Percentiles rank a stretch among this genome's conserved stretches.
Evolutionary conservation across 352 stramenopile genomes (phyloP).

Genomic region (Phytopythium aichiense): DNA sequence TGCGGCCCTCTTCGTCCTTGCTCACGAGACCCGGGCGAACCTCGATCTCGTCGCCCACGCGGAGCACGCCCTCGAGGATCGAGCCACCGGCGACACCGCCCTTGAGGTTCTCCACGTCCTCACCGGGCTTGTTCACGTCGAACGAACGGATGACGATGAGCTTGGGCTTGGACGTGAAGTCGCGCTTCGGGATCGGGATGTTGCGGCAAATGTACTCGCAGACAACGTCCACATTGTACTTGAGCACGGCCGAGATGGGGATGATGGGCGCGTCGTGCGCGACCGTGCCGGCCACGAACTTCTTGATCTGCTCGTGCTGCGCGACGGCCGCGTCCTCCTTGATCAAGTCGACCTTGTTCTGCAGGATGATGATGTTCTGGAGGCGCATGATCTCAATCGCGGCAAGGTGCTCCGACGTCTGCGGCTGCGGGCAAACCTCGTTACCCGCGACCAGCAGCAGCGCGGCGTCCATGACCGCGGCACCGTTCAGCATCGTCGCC

Average conservation of each 20-base stretch:
- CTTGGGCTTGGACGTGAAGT: constrained; percentile 97
- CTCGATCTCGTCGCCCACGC: constrained; percentile 98
- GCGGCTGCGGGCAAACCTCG: constrained; percentile 98
- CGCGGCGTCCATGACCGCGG: constrained; percentile 99
- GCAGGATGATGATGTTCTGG: constrained; percentile 99
- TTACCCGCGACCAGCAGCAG: constrained; percentile 98
- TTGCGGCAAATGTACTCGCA: constrained; percentile 99
- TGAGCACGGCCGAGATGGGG: constrained; percentile 98
- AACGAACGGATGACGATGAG: constrained; percentile 99
- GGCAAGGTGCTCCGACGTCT: constrained; percentile 99
- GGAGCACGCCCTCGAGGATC: constrained; percentile 96
- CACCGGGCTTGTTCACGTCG: constrained; percentile 99
- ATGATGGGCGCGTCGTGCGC: constrained; percentile 98
- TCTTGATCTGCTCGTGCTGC: constrained; percentile 97
- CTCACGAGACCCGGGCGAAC: constrained; percentile 98
- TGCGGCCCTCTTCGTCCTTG: constrained; percentile 96
- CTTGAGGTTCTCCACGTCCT: constrained; percentile 98
- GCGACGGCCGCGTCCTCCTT: constrained; percentile 97
- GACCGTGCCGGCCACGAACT: constrained; percentile 86
- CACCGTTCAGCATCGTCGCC: constrained; percentile 99
- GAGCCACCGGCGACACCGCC: constrained; percentile 90
- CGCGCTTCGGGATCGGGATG: constrained; percentile 96
- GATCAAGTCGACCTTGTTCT: constrained; percentile 99
- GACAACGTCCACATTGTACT: constrained; percentile 99
- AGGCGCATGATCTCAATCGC: constrained; percentile 99